Base-by-base conservation (phyloP, 140 eudicot genomes). In the Erigeron philadelphicus region DNA sequence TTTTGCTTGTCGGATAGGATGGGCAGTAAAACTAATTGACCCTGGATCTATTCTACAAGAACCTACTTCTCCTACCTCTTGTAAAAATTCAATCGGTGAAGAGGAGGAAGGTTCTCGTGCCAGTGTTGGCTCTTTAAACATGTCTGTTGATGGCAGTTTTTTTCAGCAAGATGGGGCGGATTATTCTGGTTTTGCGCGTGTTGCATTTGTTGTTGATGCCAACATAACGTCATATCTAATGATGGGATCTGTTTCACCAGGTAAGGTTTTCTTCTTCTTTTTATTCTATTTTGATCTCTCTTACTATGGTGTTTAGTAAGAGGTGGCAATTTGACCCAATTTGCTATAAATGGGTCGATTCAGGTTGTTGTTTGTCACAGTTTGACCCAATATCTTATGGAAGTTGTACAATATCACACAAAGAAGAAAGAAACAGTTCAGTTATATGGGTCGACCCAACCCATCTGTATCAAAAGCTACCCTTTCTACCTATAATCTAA, bases 241-340 rank as follows among this genome's bases (percentile, higher is more conserved):
- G 98, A 93, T 93, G 98, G 98, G 98, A 35, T 93, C 98, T 74
- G 98, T 93, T 76, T 93, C 98, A 69, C 98, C 95, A 78, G 98
- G 98, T 92, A 52, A 61, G 73, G 76, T 31, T 52, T 41, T 76
- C 9, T 43, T 17, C 16, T 11, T 52, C 17, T 4, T 42, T 64
- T 44, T 61, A 16, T 43, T 16, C 9, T 43, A 2, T 42, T 43
- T 63, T 67, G 49, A 40, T 31, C 54, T 64, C 71, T 59, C 40
- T 5, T 56, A 56, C 62, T 9, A 56, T 19, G 2, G 11, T 56
- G 7, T 56, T 13, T 2, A 5, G 41, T 11, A 56, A 56, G 10
- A 19, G 1, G n/a, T 21, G 40, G 13, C 8, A 49, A 3, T 4
- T 13, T 13, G 21, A n/a, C 57, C 10, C 11, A 0, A 7, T 50